Base-by-base conservation (phyloP, 1,284 basidiomycete species). In the Inonotus obliquus region DNA sequence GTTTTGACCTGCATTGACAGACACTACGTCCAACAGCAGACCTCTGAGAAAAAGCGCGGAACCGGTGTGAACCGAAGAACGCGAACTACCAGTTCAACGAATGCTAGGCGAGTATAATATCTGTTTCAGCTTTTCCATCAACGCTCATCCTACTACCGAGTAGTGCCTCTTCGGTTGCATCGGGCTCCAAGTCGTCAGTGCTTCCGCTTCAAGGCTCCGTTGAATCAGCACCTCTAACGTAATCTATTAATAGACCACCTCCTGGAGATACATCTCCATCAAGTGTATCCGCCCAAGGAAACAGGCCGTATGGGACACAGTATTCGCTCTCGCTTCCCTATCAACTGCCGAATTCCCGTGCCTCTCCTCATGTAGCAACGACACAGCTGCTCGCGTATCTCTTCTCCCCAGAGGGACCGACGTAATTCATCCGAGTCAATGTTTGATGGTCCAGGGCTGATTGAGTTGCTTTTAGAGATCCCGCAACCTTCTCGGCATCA, bases 1-100 rank as follows among this genome's bases (percentile, higher is more conserved):
- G 19, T 44, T 14, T 35, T 39, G 69, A 67, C 65, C 53, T 65
- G 25, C 32, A 54, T 54, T 38, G 44, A 59, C 69, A 91, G 89
- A 65, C 87, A 91, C 69, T 84, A 76, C 69, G 86, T 91, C 38
- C 89, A 92, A 70, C 89, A 91, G 73, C 88, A 87, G 25, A 91
- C 89, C 3, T 86, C 81, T 71, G 87, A 91, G 76, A 89, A 89
- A 79, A 91, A 91, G 71, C 86, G 89, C 63, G 77, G 75, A 63
- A 75, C 81, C 23, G 69, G 69, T 39, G 70, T 80, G 48, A 77
- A 75, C 65, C 81, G 87, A 65, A 79, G 87, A 71, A 84, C 87
- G 23, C 82, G 86, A 67, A 81, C 84, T 67, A 72, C 81, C 53
- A 81, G 76, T 63, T 75, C 81, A 55, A 74, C 74, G 37, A 74